A percentile compares a stretch with the other conserved stretches of the same genome.
Evolutionary conservation across 2,329 filamentous ascomycete species (phyloP).

Genomic region (Ceratocystiopsis minuta): DNA sequence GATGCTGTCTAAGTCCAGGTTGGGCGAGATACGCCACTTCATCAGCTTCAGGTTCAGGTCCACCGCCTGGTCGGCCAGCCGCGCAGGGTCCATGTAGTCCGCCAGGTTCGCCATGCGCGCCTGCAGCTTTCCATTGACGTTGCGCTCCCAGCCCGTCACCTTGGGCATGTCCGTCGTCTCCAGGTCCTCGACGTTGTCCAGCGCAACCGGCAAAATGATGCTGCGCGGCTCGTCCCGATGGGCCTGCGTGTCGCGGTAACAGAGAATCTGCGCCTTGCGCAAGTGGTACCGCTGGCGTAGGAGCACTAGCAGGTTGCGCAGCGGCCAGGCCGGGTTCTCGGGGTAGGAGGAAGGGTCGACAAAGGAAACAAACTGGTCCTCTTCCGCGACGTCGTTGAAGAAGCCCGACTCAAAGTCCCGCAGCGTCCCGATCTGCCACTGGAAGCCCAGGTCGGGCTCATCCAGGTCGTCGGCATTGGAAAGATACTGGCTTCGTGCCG

Average conservation of each 20-base stretch:
- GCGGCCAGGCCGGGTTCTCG: slow-evolving; percentile 76
- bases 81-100: slow-evolving; percentile 81
- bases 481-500: background rate
- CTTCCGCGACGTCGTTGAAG: slow-evolving; percentile 52
- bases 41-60: slow-evolving; percentile 95
- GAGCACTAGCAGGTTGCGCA: slow-evolving; percentile 75
- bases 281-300: slow-evolving; percentile 68
- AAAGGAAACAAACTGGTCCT: slow-evolving; percentile 72
- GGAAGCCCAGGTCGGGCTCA: slow-evolving; percentile 40
- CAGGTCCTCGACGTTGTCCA: slow-evolving; percentile 27
- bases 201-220: slow-evolving; percentile 51
- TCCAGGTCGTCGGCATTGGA: slow-evolving; percentile 16
- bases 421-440: slow-evolving; percentile 63
- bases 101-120: slow-evolving; percentile 66
- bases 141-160: slow-evolving; percentile 88
- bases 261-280: slow-evolving; percentile 62
- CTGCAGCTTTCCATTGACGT: slow-evolving; percentile 57
- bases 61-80: slow-evolving; percentile 80
- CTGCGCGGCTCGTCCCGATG: slow-evolving; percentile 67
- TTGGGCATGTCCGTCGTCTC: slow-evolving; percentile 51
- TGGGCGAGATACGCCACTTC: slow-evolving; percentile 93
- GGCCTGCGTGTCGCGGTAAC: slow-evolving; percentile 70
- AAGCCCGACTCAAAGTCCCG: slow-evolving; percentile 72
- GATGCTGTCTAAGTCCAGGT: slow-evolving; percentile 70
- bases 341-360: slow-evolving; percentile 84